Evolutionary conservation across 1,139 yeast genomes (phyloP).

Genomic region (Magnusiomyces ingens): DNA sequence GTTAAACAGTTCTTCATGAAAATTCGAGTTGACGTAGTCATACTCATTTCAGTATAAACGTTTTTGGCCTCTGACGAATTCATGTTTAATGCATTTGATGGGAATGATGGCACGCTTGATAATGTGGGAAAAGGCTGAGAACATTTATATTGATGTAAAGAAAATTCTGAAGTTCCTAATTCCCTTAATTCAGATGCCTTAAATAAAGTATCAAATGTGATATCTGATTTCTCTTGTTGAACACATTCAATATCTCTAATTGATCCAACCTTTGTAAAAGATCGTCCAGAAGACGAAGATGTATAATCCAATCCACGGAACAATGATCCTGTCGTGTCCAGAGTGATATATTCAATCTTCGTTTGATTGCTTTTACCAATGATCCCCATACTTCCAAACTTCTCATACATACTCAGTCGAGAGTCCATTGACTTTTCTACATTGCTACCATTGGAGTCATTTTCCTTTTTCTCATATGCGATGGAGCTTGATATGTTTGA

Average conservation of each 20-base stretch:
- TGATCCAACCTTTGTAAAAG: slow-evolving; percentile 34
- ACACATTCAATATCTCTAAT: slow-evolving; percentile 7
- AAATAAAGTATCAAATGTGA: slow-evolving; percentile 11
- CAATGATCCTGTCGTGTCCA: slow-evolving; percentile 15
- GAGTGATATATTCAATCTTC: slow-evolving; percentile 4
- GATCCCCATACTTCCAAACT: background rate
- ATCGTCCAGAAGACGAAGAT: background rate
- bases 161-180: slow-evolving; percentile 21
- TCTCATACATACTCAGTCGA: background rate
- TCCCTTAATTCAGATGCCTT: slow-evolving; percentile 15
- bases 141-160: slow-evolving; percentile 18
- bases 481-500: slow-evolving; percentile 18
- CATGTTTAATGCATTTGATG: slow-evolving; percentile 20
- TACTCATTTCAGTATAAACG: slow-evolving; percentile 38
- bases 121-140: slow-evolving; percentile 21
- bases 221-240: background rate
- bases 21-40: slow-evolving; percentile 41
- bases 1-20: slow-evolving; percentile 45
- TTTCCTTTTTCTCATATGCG: slow-evolving; percentile 2
- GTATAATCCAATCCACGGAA: slow-evolving; percentile 12
- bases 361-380: background rate
- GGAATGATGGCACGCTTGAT: slow-evolving; percentile 19
- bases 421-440: too few relatives aligned
- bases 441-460: background rate
- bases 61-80: slow-evolving; percentile 17